Evolutionary conservation across 2,329 filamentous ascomycete species (phyloP).

Genomic region (Sordariomycetes sp.): DNA sequence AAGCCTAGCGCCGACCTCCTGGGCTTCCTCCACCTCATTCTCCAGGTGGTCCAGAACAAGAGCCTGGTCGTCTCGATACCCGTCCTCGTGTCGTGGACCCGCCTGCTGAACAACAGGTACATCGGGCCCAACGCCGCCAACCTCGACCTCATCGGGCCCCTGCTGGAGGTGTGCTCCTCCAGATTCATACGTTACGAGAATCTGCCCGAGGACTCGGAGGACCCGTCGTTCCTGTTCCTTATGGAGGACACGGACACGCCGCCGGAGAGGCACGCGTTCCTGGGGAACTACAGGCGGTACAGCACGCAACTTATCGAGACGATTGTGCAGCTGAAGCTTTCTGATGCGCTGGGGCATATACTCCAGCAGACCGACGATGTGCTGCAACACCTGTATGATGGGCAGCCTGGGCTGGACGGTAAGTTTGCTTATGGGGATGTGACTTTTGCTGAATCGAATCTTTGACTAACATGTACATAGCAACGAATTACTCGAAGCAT

Average conservation of each 20-base stretch:
- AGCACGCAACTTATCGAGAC: slow-evolving; percentile 79
- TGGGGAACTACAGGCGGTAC: slow-evolving; percentile 91
- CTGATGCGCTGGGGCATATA: slow-evolving; percentile 81
- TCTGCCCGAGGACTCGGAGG: slow-evolving; percentile 69
- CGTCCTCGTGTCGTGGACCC: slow-evolving; percentile 81
- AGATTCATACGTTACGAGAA: slow-evolving; percentile 81
- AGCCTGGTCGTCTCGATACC: slow-evolving; percentile 92
- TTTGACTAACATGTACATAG: slow-evolving; percentile 16
- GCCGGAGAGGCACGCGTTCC: slow-evolving; percentile 86
- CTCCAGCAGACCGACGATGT: slow-evolving; percentile 67
- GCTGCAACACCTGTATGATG: slow-evolving; percentile 65
- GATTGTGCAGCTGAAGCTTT: slow-evolving; percentile 70
- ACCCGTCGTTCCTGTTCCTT: slow-evolving; percentile 71
- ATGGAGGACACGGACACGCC: slow-evolving; percentile 91
- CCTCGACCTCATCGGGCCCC: slow-evolving; percentile 56
- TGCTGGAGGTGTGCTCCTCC: slow-evolving; percentile 74
- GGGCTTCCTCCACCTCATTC: slow-evolving; percentile 69
- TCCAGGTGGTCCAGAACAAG: slow-evolving; percentile 69
- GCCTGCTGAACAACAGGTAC: slow-evolving; percentile 61
- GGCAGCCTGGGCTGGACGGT: slow-evolving; percentile 57
- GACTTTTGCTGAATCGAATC: no score
- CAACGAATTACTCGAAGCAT: slow-evolving; percentile 53
- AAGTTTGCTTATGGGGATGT: slow-evolving; percentile 14
- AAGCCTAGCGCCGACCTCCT: slow-evolving; percentile 55
- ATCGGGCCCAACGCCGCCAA: slow-evolving; percentile 54